phyloP scores from a whole-genome alignment of 176 grass and related monocot species.

The Poa annua region DNA sequence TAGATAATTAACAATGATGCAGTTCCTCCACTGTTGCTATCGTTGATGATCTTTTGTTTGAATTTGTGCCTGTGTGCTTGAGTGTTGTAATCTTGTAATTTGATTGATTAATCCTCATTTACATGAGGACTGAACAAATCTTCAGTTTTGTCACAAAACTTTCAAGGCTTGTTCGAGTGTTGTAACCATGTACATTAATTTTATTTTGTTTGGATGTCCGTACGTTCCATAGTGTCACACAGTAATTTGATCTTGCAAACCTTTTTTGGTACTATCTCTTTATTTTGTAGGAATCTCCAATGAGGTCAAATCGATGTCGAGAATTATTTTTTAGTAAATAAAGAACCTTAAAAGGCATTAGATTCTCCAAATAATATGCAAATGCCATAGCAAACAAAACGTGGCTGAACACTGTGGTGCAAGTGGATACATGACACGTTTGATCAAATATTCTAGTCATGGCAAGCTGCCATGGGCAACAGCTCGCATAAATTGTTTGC shows the following conservation, averaged over 20 bases:
- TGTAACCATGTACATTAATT: not conserved
- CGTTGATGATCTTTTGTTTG: constrained; percentile 38
- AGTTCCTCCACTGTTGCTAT: constrained; percentile 6
- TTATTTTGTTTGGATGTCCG: constrained; percentile 6
- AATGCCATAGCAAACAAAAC: constrained; percentile 43
- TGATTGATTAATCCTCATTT: constrained; percentile 12
- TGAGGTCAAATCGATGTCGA: not conserved
- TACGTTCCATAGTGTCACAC: not conserved
- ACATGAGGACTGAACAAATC: constrained; percentile 13
- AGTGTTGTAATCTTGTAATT: constrained; percentile 38
- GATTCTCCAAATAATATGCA: constrained; percentile 38
- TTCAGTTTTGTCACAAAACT: not conserved
- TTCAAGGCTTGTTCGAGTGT: not conserved
- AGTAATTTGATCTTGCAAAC: constrained; percentile 11
- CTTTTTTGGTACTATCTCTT: not conserved
- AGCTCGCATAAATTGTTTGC: constrained; percentile 26
- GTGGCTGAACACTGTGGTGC: constrained; percentile 41
- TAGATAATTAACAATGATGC: constrained; percentile 58
- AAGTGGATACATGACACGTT: constrained; percentile 40
- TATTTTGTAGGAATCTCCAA: not conserved
- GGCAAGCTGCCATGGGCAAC: constrained; percentile 13
- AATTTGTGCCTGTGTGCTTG: not conserved
- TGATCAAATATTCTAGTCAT: constrained; percentile 37
- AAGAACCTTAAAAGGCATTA: constrained; percentile 13
- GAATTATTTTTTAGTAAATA: constrained; percentile 9